Evolutionary conservation across 345 rosid genomes (phyloP).

Genomic region (Sonneratia caseolaris): DNA sequence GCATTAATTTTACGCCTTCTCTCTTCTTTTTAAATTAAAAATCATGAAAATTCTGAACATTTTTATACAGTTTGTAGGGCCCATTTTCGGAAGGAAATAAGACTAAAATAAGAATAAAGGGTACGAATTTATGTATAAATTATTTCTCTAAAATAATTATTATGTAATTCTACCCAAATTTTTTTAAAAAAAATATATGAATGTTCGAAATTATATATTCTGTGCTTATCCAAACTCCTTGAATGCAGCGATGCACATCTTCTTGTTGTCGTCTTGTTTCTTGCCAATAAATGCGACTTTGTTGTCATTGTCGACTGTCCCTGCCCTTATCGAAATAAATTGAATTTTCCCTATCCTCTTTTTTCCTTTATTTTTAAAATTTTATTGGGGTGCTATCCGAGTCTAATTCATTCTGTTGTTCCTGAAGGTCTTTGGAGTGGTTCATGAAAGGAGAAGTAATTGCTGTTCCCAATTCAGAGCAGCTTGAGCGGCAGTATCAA

Average conservation of each 20-base stretch:
- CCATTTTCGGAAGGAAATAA: no score
- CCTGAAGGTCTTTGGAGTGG: slow-evolving; percentile 73
- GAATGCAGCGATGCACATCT: background rate
- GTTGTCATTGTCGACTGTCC: no score
- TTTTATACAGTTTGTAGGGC: no score
- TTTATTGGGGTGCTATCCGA: no score
- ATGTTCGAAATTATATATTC: background rate
- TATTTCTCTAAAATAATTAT: background rate
- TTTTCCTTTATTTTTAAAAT: background rate
- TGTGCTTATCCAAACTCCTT: slow-evolving; percentile 4
- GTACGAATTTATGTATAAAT: no score
- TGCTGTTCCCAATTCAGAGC: slow-evolving; percentile 25
- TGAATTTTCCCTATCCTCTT: background rate
- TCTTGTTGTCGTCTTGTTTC: slow-evolving; percentile 1
- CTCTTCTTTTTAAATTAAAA: no score
- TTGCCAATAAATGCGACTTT: background rate
- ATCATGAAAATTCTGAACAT: no score
- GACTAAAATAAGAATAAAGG: no score
- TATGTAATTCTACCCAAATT: no score
- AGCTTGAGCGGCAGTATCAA: slow-evolving; percentile 23
- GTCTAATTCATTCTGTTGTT: background rate
- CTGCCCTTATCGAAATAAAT: background rate
- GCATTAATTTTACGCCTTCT: no score
- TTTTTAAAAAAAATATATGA: no score
- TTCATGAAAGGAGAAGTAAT: slow-evolving; percentile 46